Conservation (phyloP, 108 stramenopile genomes). For the Stephanodiscus minutulus region DNA sequence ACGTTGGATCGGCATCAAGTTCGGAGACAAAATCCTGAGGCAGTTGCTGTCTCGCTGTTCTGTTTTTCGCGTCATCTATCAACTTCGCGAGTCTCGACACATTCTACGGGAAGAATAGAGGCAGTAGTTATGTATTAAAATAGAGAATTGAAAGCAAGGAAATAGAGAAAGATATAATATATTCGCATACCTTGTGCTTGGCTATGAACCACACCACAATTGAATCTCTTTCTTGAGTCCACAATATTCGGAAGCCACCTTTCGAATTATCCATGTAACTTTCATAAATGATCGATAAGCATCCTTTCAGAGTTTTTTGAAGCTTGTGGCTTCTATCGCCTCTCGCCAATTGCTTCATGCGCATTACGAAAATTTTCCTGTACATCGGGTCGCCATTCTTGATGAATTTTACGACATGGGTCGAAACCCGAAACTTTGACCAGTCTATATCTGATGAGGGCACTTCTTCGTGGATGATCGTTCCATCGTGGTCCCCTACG, state of each 20-base stretch:
- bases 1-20: background rate
- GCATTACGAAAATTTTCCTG: constrained; percentile 47
- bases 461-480: background rate
- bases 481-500: background rate
- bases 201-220: constrained; percentile 52
- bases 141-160: background rate
- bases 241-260: constrained; percentile 51
- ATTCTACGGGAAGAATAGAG: background rate
- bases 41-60: constrained; percentile 41
- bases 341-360: constrained; percentile 45
- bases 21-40: constrained; percentile 18
- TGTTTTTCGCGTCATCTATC: constrained; percentile 54
- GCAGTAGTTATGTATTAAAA: background rate
- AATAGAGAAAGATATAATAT: too few species aligned
- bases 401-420: constrained; percentile 59
- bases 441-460: constrained; percentile 13
- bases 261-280: constrained; percentile 59
- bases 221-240: constrained; percentile 26
- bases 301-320: constrained; percentile 51
- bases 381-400: constrained; percentile 45
- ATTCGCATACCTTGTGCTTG: constrained; percentile 12
- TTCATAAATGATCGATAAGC: constrained; percentile 51
- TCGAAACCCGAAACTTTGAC: constrained; percentile 22
- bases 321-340: constrained; percentile 55
- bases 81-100: constrained; percentile 51